phyloP scores from a whole-genome alignment of 257 asterid species.

The Scutellaria barbata region DNA sequence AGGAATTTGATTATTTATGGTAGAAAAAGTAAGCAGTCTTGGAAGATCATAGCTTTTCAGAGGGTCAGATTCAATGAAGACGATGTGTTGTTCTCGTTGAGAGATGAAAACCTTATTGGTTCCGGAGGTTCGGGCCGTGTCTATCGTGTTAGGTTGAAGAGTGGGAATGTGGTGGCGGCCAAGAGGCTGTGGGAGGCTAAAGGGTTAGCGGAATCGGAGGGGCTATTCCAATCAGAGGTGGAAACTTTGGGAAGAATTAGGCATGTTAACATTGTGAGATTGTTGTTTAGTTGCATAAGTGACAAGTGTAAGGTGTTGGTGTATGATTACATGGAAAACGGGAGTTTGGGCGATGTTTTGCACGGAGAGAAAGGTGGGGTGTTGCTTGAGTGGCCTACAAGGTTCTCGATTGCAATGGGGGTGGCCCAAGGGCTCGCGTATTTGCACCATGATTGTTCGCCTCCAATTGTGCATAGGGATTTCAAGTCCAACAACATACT shows the following conservation, averaged over 20 bases:
- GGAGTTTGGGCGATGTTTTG: constrained; percentile 38
- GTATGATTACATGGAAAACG: constrained; percentile 35
- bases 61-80: constrained; percentile 28
- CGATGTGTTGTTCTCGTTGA: constrained; percentile 36
- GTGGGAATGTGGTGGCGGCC: constrained; percentile 35
- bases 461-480: constrained; percentile 41
- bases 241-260: constrained; percentile 34
- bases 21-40: constrained; percentile 10
- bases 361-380: constrained; percentile 30
- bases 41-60: constrained; percentile 37
- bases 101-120: constrained; percentile 30
- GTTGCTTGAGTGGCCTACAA: constrained; percentile 36
- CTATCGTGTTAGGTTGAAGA: constrained; percentile 34
- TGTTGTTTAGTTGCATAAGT: constrained; percentile 28
- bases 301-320: constrained; percentile 33
- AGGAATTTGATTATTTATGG: constrained; percentile 22
- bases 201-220: constrained; percentile 27
- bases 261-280: constrained; percentile 33
- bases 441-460: constrained; percentile 41
- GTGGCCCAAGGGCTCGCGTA: constrained; percentile 37
- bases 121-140: constrained; percentile 34
- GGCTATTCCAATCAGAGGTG: constrained; percentile 34
- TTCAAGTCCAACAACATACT: constrained; percentile 35
- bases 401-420: constrained; percentile 35
- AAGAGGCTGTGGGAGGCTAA: constrained; percentile 38